A percentile compares a stretch with the other conserved stretches of the same genome.
Conservation (phyloP, 1,284 basidiomycete genomes). For the Phellopilus nigrolimitatus region DNA sequence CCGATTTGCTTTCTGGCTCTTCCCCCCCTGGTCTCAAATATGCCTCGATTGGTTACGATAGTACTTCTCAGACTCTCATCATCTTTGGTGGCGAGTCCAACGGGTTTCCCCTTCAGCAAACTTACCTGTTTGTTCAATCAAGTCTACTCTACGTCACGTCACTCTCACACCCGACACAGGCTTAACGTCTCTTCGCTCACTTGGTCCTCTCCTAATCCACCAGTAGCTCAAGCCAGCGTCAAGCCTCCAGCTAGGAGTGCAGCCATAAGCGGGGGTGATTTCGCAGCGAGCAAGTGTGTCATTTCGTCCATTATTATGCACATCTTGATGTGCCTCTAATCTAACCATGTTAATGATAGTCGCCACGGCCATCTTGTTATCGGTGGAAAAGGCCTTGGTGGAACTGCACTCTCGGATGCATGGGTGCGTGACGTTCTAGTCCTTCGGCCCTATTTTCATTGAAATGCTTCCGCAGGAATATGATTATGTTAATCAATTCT, state of each 20-base stretch:
- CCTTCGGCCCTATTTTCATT: conserved; percentile 1
- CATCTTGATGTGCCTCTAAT: conserved; percentile 15
- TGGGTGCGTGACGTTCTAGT: conserved; percentile 48
- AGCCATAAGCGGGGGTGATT: conserved; percentile 58
- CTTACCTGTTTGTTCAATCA: conserved; percentile 51
- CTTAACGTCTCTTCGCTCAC: conserved; percentile 53
- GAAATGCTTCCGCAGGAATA: conserved; percentile 49
- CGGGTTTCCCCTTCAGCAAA: conserved; percentile 57
- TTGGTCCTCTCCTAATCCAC: conserved; percentile 57
- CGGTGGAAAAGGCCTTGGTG: conserved; percentile 55
- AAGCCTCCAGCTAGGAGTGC: conserved; percentile 60
- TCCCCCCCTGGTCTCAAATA: conserved; percentile 62
- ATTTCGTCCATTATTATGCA: conserved; percentile 2
- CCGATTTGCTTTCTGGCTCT: conserved; percentile 46
- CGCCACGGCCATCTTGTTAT: conserved; percentile 67
- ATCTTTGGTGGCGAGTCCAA: conserved; percentile 73
- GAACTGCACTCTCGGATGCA: conserved; percentile 53
- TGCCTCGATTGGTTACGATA: conserved; percentile 55
- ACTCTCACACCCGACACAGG: conserved; percentile 30
- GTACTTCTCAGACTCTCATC: conserved; percentile 48
- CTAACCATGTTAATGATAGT: conserved; percentile 35
- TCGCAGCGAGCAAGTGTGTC: conserved; percentile 73
- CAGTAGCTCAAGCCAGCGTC: conserved; percentile 35
- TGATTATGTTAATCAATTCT: conserved; percentile 69
- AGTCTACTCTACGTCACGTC: not conserved